Evolutionary conservation across 1,284 basidiomycete genomes (phyloP), one percentile per base, ranked within the genome.

Genomic region (Xanthoconium separans): DNA sequence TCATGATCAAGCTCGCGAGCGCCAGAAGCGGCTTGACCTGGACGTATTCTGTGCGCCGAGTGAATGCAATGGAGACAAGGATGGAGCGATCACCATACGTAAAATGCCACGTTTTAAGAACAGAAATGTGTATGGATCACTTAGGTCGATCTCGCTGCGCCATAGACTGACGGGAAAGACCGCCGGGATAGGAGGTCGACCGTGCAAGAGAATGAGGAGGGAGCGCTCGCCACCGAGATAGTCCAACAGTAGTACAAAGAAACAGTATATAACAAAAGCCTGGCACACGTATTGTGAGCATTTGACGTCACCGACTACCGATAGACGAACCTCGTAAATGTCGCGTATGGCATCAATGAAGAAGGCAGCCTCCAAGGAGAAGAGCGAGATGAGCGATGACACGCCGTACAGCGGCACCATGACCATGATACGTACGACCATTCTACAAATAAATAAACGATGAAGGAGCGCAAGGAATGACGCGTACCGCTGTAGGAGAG

Each of bases 201-300:
- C 95, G 63, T 97, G 94, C 0, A 98, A 76, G 40, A 94, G 82
- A 49, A 97, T 95, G 39, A 99, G 82, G 3, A 98, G 79, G 1
- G 92, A 93, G 36, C 95, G 82, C 69, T 98, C 95, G 53, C 95
- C 96, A 34, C 95, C 95, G 11, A 98, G 84, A 69, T 95, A 95
- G 40, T 85, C 85, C 12, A 93, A 77, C 36, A 95, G 80, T 16
- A 93, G 81, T 37, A 87, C 83, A 68, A 93, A 91, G 74, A 94
- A 93, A 62, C 87, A 95, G 73, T 98, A 98, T 63, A 98, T 98
- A 42, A 98, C 95, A 68, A 97, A 98, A 1, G 94, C 95, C 92
- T 95, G 59, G 7, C 22, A 22, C 11, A 22, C 22, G 27, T 11
- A 37, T 27, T 16, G 51, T 63, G 39, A 60, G 29, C 1, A 47